Conservation (phyloP, 176 grass and related monocot species). For the Eremochloa ophiuroides region DNA sequence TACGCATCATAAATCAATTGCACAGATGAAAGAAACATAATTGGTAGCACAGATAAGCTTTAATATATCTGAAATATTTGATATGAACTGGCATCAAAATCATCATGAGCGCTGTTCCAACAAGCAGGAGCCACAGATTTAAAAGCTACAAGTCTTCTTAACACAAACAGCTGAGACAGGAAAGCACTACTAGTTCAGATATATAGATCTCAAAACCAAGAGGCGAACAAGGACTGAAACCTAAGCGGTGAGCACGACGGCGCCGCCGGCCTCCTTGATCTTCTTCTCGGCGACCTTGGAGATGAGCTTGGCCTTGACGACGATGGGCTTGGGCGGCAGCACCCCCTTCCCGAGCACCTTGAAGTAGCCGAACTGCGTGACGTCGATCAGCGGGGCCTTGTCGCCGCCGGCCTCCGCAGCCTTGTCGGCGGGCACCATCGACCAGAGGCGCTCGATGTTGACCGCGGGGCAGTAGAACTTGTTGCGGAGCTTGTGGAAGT, state of each 20-base stretch:
- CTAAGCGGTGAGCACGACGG: conserved; percentile 78
- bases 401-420: conserved; percentile 39
- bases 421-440: conserved; percentile 68
- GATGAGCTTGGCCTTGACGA: conserved; percentile 89
- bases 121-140: conserved; percentile 6
- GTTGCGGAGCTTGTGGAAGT: conserved; percentile 94
- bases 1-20: not conserved
- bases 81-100: conserved; percentile 35
- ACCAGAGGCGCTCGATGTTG: conserved; percentile 82
- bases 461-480: conserved; percentile 65
- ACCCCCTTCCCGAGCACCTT: conserved; percentile 85
- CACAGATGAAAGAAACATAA: not conserved
- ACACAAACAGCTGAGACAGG: conserved; percentile 22
- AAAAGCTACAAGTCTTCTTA: conserved; percentile 34
- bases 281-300: conserved; percentile 98
- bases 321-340: conserved; percentile 61
- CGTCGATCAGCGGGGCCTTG: conserved; percentile 68
- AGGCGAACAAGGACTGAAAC: conserved; percentile 13
- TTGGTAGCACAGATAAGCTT: not conserved
- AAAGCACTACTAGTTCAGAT: conserved; percentile 31
- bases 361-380: conserved; percentile 87
- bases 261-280: conserved; percentile 89
- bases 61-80: conserved; percentile 9
- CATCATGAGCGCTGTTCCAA: not conserved
- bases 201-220: conserved; percentile 36